These are phyloP conservation scores for Fusarium albidum DNA, from an alignment of 2,329 filamentous ascomycete genomes.

Conservation along the genomic window DNA sequence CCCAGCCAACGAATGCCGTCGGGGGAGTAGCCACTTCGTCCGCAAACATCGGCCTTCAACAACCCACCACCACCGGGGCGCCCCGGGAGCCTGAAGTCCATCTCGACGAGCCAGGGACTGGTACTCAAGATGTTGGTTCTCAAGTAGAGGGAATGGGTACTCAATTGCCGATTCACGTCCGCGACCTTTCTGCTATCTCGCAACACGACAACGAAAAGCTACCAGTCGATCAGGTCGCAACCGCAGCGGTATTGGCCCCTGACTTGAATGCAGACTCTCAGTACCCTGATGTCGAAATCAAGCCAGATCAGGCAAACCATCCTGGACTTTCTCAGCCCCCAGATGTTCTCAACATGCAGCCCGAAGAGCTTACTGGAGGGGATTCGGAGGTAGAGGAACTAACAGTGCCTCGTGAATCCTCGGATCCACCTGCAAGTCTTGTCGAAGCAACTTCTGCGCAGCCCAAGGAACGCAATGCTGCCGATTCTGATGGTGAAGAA, in stretches of 20 bases:
- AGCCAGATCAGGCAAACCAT: not conserved
- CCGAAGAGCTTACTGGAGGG: not conserved
- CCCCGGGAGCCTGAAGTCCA: slow-evolving; percentile 12
- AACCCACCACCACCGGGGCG: slow-evolving; percentile 10
- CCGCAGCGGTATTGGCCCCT: not conserved
- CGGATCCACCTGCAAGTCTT: not conserved
- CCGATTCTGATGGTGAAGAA: not conserved
- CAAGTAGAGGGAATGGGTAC: slow-evolving; percentile 21
- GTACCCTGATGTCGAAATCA: not conserved
- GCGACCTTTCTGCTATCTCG: not conserved
- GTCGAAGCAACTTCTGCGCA: not conserved
- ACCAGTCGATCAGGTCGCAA: not conserved
- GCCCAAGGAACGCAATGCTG: not conserved
- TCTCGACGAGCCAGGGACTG: slow-evolving; percentile 8
- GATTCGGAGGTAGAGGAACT: not conserved
- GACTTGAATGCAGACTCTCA: not conserved
- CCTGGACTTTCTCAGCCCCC: not conserved
- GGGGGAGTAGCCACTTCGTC: slow-evolving; percentile 5
- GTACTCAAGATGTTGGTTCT: slow-evolving; percentile 22
- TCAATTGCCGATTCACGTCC: slow-evolving; percentile 10
- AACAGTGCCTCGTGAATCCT: not conserved
- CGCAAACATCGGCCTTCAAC: slow-evolving; percentile 15
- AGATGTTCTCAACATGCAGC: not conserved
- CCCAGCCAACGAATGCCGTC: slow-evolving; percentile 21
- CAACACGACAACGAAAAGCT: not conserved